Percentiles rank a stretch among this genome's conserved stretches.
phyloP scores from a whole-genome alignment of 345 rosid species.

The Melastoma malabathricum region DNA sequence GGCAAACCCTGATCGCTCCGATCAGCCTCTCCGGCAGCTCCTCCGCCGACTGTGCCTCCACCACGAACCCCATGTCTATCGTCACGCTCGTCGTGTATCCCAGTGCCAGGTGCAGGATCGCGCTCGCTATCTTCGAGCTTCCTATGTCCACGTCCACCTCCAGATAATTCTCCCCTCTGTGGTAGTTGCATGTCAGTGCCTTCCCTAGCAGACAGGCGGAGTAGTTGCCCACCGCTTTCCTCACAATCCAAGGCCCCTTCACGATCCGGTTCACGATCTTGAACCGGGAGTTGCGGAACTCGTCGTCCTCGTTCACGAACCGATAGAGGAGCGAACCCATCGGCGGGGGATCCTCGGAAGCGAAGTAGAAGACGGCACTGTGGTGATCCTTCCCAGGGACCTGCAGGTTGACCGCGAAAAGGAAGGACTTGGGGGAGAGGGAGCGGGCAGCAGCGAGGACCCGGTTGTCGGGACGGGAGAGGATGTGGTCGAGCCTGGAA shows the following conservation, averaged over 20 bases:
- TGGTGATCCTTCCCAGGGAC: slow-evolving; percentile 78
- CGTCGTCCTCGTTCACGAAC: slow-evolving; percentile 61
- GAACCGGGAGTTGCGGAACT: slow-evolving; percentile 70
- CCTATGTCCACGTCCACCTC: slow-evolving; percentile 80
- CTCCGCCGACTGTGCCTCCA: slow-evolving; percentile 61
- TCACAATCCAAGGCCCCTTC: slow-evolving; percentile 89
- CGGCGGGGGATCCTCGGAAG: slow-evolving; percentile 56
- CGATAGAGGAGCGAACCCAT: slow-evolving; percentile 51
- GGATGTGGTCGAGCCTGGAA: slow-evolving; percentile 58
- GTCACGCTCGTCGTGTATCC: slow-evolving; percentile 68
- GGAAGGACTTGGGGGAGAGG: slow-evolving; percentile 46
- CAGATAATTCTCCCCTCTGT: slow-evolving; percentile 61
- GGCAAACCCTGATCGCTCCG: slow-evolving; percentile 79
- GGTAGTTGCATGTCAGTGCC: slow-evolving; percentile 67
- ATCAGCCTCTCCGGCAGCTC: slow-evolving; percentile 78
- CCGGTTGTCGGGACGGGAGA: slow-evolving; percentile 72
- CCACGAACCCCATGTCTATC: slow-evolving; percentile 81
- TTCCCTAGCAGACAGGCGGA: slow-evolving; percentile 82
- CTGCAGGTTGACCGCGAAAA: slow-evolving; percentile 80
- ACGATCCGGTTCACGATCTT: slow-evolving; percentile 84
- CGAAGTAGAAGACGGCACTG: slow-evolving; percentile 83
- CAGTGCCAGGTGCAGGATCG: slow-evolving; percentile 64
- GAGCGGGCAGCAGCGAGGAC: slow-evolving; percentile 50
- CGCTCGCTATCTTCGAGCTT: slow-evolving; percentile 63
- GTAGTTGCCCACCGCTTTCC: slow-evolving; percentile 61